Evolutionary conservation across 148 eudicot genomes (phyloP).

Genomic region (Silene conica): DNA sequence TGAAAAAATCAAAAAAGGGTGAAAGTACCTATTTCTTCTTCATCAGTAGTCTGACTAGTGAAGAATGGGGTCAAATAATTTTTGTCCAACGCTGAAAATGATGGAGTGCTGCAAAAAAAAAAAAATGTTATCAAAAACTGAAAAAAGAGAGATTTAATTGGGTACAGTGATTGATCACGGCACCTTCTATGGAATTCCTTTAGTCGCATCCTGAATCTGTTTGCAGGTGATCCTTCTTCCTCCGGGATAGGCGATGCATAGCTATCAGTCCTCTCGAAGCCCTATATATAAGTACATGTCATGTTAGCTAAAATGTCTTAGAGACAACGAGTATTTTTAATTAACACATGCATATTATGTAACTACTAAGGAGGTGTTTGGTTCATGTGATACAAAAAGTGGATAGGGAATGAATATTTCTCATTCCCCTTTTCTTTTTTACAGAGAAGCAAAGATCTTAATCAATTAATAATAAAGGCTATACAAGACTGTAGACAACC

Average conservation of each 20-base stretch:
- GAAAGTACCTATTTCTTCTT: conserved; percentile 55
- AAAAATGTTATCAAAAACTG: background rate
- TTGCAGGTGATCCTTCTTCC: conserved; percentile 76
- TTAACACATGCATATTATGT: background rate
- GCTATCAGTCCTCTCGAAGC: conserved; percentile 56
- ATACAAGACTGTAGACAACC: too few relatives aligned
- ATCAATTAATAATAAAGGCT: too few relatives aligned
- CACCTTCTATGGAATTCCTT: conserved; percentile 91
- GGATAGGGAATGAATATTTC: too few relatives aligned
- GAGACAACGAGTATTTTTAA: background rate
- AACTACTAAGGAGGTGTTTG: background rate
- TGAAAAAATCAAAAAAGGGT: background rate
- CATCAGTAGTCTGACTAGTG: conserved; percentile 81
- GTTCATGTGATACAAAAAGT: too few relatives aligned
- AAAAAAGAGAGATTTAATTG: background rate
- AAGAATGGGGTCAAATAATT: conserved; percentile 97
- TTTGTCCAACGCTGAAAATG: conserved; percentile 82
- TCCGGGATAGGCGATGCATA: conserved; percentile 63
- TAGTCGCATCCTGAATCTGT: conserved; percentile 78
- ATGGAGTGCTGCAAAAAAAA: conserved; percentile 61
- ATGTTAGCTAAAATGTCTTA: conserved; percentile 17
- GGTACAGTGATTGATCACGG: background rate
- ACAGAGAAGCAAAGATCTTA: too few relatives aligned
- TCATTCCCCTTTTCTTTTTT: too few relatives aligned
- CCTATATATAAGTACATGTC: conserved; percentile 31